phyloP scores from a whole-genome alignment of 768 basidiomycete species.

The Trametes maxima region DNA sequence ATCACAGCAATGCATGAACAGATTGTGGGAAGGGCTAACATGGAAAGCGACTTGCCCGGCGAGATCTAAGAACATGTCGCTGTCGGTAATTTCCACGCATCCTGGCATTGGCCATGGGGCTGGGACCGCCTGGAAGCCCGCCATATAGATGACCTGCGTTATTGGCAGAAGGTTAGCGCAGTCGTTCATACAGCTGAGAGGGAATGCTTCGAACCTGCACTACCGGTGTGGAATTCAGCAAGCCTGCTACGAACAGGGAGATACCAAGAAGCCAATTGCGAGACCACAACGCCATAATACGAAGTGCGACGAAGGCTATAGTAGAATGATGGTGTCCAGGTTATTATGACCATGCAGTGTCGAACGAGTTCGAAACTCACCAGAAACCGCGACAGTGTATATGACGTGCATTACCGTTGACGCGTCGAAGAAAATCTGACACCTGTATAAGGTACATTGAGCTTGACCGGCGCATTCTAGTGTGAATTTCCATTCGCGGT shows the following conservation, averaged over 20 bases:
- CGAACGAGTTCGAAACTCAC: not conserved
- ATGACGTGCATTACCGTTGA: not conserved
- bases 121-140: too few species aligned
- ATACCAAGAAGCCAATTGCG: not conserved
- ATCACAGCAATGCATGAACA: too few species aligned
- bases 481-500: not conserved
- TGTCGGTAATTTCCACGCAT: too few species aligned
- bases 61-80: too few species aligned
- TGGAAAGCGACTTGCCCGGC: too few species aligned
- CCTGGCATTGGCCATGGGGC: too few species aligned
- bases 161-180: not conserved
- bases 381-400: not conserved
- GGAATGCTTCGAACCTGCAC: not conserved
- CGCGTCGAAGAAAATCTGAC: too few species aligned
- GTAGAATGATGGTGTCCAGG: not conserved
- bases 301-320: not conserved
- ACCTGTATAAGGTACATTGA: too few species aligned
- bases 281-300: not conserved
- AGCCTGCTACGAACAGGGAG: not conserved
- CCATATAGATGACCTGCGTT: not conserved
- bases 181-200: not conserved
- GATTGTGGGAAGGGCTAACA: too few species aligned
- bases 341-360: not conserved
- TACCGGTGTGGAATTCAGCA: not conserved
- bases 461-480: too few species aligned